Percentiles rank a stretch among this genome's conserved stretches.
Conservation (phyloP, 1,284 basidiomycete species). For the Agroathelia rolfsii region DNA sequence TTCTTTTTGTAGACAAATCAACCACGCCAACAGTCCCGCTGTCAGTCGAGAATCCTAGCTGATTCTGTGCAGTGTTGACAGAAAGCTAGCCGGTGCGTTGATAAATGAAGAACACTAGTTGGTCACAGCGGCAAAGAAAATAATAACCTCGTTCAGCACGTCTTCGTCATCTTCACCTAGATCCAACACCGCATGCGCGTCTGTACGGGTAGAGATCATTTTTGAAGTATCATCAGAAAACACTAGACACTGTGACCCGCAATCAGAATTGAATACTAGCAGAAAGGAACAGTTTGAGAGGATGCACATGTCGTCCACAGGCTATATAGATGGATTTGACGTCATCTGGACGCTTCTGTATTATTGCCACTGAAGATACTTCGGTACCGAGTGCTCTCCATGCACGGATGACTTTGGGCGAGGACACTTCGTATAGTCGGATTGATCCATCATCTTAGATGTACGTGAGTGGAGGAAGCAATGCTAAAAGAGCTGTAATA, state of each 20-base stretch:
- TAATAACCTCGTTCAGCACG: conserved; percentile 55
- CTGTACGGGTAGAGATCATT: conserved; percentile 36
- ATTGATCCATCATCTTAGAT: conserved; percentile 57
- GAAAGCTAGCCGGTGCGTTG: conserved; percentile 45
- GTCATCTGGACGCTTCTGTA: conserved; percentile 28
- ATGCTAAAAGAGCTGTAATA: conserved; percentile 13
- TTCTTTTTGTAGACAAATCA: conserved; percentile 36
- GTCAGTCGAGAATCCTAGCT: conserved; percentile 62
- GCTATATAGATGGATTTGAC: conserved; percentile 49
- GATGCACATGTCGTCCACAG: conserved; percentile 42
- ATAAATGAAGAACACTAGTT: conserved; percentile 11
- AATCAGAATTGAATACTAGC: conserved; percentile 1
- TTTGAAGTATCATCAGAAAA: conserved; percentile 36
- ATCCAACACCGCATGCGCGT: conserved; percentile 34
- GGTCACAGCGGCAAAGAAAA: conserved; percentile 5
- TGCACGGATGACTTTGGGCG: conserved; percentile 52
- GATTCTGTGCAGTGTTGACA: conserved; percentile 41
- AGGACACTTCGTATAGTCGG: conserved; percentile 52
- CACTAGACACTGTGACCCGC: conserved; percentile 24
- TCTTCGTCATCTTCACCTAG: conserved; percentile 47
- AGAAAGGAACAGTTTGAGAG: conserved; percentile 13
- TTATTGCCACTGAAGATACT: conserved; percentile 49
- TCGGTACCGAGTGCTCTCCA: conserved; percentile 46
- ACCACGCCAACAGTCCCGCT: conserved; percentile 56
- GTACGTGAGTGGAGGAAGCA: conserved; percentile 3